These are phyloP conservation scores for Talinum fruticosum DNA, from an alignment of 148 eudicot species.

Conservation along the genomic window DNA sequence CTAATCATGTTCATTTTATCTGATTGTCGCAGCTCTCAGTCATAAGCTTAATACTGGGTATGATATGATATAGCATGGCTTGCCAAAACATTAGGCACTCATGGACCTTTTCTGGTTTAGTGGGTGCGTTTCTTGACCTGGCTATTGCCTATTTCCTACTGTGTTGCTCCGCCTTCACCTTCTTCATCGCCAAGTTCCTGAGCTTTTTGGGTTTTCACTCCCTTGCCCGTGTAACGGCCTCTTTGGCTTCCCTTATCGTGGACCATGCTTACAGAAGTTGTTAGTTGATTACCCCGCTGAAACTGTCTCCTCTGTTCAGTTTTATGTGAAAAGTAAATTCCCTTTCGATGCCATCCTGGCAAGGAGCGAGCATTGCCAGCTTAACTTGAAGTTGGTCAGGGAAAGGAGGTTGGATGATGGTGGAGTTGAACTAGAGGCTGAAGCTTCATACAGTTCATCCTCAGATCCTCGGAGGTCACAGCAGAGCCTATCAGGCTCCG, in stretches of 20 bases:
- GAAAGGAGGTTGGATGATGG: conserved; percentile 35
- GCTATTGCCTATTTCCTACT: conserved; percentile 72
- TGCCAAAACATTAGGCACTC: conserved; percentile 49
- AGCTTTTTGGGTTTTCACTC: conserved; percentile 61
- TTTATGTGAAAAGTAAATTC: conserved; percentile 49
- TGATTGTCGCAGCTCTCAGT: not conserved
- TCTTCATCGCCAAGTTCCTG: conserved; percentile 51
- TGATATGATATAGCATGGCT: conserved; percentile 22
- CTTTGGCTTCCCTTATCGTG: conserved; percentile 35
- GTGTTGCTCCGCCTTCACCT: conserved; percentile 66
- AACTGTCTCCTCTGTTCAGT: conserved; percentile 50
- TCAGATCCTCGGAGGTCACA: conserved; percentile 40
- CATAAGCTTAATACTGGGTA: not conserved
- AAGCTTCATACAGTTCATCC: conserved; percentile 60
- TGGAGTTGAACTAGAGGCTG: conserved; percentile 52
- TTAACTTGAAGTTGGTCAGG: conserved; percentile 39
- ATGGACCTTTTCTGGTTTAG: conserved; percentile 69
- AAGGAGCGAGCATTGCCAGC: conserved; percentile 32
- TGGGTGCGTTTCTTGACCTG: conserved; percentile 91
- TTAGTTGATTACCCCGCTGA: conserved; percentile 58
- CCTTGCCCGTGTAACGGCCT: conserved; percentile 71
- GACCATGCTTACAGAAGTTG: conserved; percentile 43
- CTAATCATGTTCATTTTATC: not conserved
- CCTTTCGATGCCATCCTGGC: conserved; percentile 53
- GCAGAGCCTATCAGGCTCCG: conserved; percentile 27